Base-by-base conservation (phyloP, 2,329 filamentous ascomycete genomes). In the Stromatinia cepivora region DNA sequence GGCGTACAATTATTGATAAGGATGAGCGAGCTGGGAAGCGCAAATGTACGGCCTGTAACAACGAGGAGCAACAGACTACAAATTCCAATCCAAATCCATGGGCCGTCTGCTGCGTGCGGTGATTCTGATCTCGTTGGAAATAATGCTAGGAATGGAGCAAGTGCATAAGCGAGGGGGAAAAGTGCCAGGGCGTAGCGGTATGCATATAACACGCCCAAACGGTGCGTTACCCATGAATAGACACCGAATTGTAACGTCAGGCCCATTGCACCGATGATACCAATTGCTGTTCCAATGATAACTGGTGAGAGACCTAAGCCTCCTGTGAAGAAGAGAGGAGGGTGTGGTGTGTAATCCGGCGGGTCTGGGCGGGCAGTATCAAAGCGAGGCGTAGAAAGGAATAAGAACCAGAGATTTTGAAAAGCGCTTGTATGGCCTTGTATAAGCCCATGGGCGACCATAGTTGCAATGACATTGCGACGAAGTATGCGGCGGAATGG, bases 1-100 rank as follows among this genome's bases (percentile, higher is more conserved):
- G 53, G 53, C n/a, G 53, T 56, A 15, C 53, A 56, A 11, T 56
- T 56, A 56, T 56, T 56, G 53, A 56, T 56, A 36, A 56, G 53
- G 6, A 56, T 56, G 20, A 56, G 53, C 20, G 53, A 56, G 53
- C 53, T 56, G 31, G 53, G 53, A 36, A 56, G 53, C 20, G 53
- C 53, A 56, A 56, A 56, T 11, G 53, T 56, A 36, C 53, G 53
- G 8, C 53, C 53, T 56, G 31, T 56, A 34, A 56, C 53, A 13
- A 56, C 13, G 3, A 56, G 31, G 1, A 56, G 31, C n/a, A 56
- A 10, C 6, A 56, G 10, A 56, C 53, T 36, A 13, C 31, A 56
- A 13, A 56, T 56, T 36, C 20, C 53, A 34, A 56, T 56, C 53
- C 53, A 56, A 34, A 56, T 36, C 31, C 34, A 36, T 56, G 53